A percentile compares a stretch with the other conserved stretches of the same genome.
These are phyloP conservation scores for Penicillium freii DNA, from an alignment of 2,329 filamentous ascomycete genomes.

Conservation along the genomic window DNA sequence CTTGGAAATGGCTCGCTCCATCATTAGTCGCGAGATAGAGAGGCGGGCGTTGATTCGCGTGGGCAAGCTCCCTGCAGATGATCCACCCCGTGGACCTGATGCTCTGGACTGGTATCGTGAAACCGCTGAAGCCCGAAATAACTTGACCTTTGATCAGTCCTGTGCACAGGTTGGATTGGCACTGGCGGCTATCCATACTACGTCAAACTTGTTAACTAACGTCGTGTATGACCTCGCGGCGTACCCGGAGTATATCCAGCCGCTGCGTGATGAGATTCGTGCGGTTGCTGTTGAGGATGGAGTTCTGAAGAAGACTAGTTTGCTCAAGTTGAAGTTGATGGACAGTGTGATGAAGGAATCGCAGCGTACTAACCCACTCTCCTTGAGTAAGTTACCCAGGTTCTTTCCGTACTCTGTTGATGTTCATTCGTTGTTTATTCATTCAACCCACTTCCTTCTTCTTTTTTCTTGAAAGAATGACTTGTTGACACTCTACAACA, in stretches of 20 bases:
- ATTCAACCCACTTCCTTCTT: no score
- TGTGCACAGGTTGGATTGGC: constrained; percentile 28
- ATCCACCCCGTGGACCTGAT: constrained; percentile 21
- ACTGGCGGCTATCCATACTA: constrained; percentile 37
- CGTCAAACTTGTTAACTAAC: constrained; percentile 44
- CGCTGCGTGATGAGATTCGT: constrained; percentile 53
- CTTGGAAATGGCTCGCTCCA: constrained; percentile 36
- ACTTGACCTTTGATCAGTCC: constrained; percentile 16
- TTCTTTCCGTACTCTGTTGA: not conserved
- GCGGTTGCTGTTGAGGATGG: constrained; percentile 44
- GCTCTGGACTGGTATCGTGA: constrained; percentile 33
- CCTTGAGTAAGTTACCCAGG: constrained; percentile 23
- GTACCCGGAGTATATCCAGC: constrained; percentile 51
- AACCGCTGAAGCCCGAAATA: constrained; percentile 7
- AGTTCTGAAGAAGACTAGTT: constrained; percentile 34
- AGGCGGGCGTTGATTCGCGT: constrained; percentile 21
- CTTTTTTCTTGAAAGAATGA: not conserved
- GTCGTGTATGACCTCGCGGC: constrained; percentile 54
- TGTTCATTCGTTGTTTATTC: not conserved
- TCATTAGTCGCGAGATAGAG: constrained; percentile 34
- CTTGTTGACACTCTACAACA: constrained; percentile 6
- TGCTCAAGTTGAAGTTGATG: constrained; percentile 36
- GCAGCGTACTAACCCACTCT: constrained; percentile 30
- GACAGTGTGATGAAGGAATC: constrained; percentile 39
- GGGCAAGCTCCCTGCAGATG: constrained; percentile 19